These are phyloP conservation scores for Solanum dulcamara DNA, from an alignment of 257 asterid species.

Conservation along the genomic window DNA sequence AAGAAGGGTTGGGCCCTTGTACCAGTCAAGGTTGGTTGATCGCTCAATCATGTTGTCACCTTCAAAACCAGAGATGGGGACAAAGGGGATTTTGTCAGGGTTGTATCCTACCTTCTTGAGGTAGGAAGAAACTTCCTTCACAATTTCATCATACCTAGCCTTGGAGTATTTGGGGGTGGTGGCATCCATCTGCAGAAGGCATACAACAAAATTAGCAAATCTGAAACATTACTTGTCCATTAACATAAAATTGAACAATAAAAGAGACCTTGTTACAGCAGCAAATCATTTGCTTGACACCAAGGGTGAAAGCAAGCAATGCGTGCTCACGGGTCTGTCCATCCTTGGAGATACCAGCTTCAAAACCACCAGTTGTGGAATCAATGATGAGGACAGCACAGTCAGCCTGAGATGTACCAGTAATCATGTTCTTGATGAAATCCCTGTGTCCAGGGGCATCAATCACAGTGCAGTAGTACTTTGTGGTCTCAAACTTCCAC, in stretches of 20 bases:
- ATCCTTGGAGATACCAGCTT: constrained; percentile 81
- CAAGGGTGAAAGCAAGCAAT: constrained; percentile 74
- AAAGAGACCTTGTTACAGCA: constrained; percentile 66
- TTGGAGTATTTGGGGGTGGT: constrained; percentile 58
- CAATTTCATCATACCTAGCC: constrained; percentile 48
- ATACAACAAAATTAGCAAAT: neutral
- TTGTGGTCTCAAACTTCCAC: constrained; percentile 89
- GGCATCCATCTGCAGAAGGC: constrained; percentile 42
- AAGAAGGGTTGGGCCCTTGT: constrained; percentile 57
- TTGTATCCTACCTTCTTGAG: constrained; percentile 64
- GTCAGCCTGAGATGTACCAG: constrained; percentile 85
- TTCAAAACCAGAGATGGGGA: constrained; percentile 57
- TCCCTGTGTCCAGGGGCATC: constrained; percentile 93
- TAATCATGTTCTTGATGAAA: constrained; percentile 81
- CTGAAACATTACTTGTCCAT: neutral
- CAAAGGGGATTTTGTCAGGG: constrained; percentile 52
- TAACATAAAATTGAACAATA: neutral
- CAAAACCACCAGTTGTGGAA: constrained; percentile 86
- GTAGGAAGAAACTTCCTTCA: constrained; percentile 58
- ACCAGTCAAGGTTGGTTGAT: constrained; percentile 55
- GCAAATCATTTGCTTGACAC: constrained; percentile 77
- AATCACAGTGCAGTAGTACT: constrained; percentile 85
- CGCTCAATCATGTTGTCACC: constrained; percentile 57
- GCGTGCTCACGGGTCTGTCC: constrained; percentile 93
- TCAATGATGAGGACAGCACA: constrained; percentile 79